Evolutionary conservation across 73 alveolate genomes (phyloP).

Genomic region (Tetrahymena thermophila): DNA sequence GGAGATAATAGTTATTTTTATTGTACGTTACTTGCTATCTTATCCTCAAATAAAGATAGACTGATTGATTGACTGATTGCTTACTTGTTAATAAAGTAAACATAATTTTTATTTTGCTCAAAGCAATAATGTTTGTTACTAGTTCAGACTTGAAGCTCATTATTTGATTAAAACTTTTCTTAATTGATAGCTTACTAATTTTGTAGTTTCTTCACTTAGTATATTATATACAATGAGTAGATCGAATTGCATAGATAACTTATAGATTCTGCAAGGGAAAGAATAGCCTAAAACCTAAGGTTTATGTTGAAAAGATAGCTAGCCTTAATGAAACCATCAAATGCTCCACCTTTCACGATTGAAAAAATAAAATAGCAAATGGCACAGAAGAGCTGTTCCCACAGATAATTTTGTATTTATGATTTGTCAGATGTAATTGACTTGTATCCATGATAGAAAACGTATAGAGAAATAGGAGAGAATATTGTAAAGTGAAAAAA

Average conservation of each 20-base stretch:
- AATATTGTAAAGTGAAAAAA: neutral
- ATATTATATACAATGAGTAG: neutral
- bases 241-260: neutral
- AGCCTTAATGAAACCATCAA: neutral
- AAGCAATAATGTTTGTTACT: neutral
- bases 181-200: neutral
- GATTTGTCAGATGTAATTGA: neutral
- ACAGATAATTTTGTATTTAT: neutral
- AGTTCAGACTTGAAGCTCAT: neutral
- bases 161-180: neutral
- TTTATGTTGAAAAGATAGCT: neutral
- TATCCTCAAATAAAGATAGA: neutral
- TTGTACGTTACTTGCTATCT: neutral
- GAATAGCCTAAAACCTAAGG: neutral
- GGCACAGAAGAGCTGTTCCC: neutral
- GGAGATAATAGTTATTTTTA: neutral
- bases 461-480: neutral
- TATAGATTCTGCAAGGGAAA: neutral
- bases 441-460: neutral
- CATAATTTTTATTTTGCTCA: neutral
- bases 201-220: neutral
- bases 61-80: neutral
- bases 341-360: neutral
- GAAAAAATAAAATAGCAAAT: neutral
- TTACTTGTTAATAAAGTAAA: neutral